These are phyloP conservation scores for Lipomyces lipofer DNA, from an alignment of 805 yeast genomes.

Conservation along the genomic window DNA sequence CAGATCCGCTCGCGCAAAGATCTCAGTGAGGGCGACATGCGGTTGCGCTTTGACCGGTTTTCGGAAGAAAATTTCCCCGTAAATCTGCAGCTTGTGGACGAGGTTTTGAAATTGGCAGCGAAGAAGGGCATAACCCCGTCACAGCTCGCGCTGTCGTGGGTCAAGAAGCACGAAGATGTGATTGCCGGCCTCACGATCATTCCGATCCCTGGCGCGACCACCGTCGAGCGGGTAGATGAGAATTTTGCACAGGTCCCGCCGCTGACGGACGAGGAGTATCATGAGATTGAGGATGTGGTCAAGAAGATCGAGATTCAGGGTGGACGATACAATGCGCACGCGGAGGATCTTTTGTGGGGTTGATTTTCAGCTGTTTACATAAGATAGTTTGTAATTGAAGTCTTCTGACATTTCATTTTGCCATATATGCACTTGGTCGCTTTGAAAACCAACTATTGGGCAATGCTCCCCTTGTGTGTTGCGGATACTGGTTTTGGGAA, in stretches of 20 bases:
- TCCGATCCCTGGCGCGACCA: slow-evolving; percentile 80
- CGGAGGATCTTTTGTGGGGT: slow-evolving; percentile 18
- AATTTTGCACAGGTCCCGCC: slow-evolving; percentile 48
- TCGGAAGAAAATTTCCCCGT: slow-evolving; percentile 53
- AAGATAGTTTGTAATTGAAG: too few relatives aligned
- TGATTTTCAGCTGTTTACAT: too few relatives aligned
- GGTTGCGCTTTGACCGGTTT: slow-evolving; percentile 58
- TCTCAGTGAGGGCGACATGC: slow-evolving; percentile 58
- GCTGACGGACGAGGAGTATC: slow-evolving; percentile 60
- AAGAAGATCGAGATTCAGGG: slow-evolving; percentile 53
- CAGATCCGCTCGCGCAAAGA: slow-evolving; percentile 47
- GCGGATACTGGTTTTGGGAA: too few relatives aligned
- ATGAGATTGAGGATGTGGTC: slow-evolving; percentile 51
- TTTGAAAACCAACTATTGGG: too few relatives aligned
- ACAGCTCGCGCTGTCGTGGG: slow-evolving; percentile 72
- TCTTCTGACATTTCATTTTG: too few relatives aligned
- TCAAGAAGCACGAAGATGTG: slow-evolving; percentile 45
- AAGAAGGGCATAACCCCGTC: slow-evolving; percentile 52
- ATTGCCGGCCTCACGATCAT: slow-evolving; percentile 55
- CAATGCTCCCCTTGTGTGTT: too few relatives aligned
- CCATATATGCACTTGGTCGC: too few relatives aligned
- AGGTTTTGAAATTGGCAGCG: slow-evolving; percentile 52
- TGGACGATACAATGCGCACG: slow-evolving; percentile 49
- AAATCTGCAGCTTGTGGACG: slow-evolving; percentile 53
- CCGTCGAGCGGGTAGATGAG: slow-evolving; percentile 57